Conservation (phyloP, 192 early-diverging fungal species). For the Kickxella alabastrina region DNA sequence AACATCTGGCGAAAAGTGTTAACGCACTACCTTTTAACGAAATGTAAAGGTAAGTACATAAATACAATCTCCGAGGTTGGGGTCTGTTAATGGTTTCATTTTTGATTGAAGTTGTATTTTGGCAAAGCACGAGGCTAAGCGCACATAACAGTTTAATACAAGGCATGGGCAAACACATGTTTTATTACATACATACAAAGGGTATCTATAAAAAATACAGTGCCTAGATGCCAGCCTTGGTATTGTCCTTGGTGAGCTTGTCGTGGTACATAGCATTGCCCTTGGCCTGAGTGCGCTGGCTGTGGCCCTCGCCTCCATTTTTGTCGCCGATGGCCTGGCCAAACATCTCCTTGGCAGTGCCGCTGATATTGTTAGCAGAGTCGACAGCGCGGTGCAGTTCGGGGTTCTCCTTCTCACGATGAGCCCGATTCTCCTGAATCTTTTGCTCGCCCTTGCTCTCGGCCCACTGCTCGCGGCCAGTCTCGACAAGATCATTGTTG, state of each 20-base stretch:
- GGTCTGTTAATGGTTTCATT: too few species aligned
- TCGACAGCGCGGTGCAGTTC: conserved; percentile 5
- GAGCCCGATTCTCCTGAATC: conserved; percentile 4
- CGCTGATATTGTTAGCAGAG: conserved; percentile 2
- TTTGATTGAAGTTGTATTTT: too few species aligned
- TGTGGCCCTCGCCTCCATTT: conserved; percentile 6
- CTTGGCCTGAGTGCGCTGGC: conserved; percentile 7
- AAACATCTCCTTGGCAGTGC: conserved; percentile 15
- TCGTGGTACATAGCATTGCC: conserved; percentile 8
- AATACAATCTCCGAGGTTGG: too few species aligned
- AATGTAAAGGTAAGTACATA: too few species aligned
- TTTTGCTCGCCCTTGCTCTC: conserved; percentile 16
- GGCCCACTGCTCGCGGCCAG: conserved; percentile 12
- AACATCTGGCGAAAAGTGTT: too few species aligned
- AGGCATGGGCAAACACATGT: not conserved
- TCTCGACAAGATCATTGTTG: conserved; percentile 6
- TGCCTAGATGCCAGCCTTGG: not conserved
- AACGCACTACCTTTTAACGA: too few species aligned
- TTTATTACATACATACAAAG: too few species aligned
- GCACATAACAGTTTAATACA: too few species aligned
- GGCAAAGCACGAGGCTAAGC: too few species aligned
- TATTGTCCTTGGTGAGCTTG: not conserved
- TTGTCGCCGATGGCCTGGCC: conserved; percentile 20
- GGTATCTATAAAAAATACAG: not conserved
- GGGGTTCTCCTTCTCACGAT: conserved; percentile 1